A percentile compares a stretch with the other conserved stretches of the same genome.
Conservation (phyloP, 208 protist species). For the Wallacemonas sp. region DNA sequence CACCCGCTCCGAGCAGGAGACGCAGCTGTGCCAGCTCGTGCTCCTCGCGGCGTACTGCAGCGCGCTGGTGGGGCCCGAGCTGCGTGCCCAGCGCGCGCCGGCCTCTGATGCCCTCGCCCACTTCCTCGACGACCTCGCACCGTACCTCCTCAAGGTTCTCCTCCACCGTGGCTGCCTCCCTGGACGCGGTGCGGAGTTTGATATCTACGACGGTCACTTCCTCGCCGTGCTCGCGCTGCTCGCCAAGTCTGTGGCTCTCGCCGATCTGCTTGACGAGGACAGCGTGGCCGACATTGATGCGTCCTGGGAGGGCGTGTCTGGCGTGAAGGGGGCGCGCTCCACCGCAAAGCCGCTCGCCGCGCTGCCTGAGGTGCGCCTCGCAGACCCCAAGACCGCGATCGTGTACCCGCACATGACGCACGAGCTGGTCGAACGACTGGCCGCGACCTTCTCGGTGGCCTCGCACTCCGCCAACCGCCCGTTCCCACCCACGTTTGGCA, state of each 20-base stretch:
- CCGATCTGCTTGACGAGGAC: constrained; percentile 69
- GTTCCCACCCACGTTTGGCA: constrained; percentile 59
- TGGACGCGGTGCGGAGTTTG: constrained; percentile 66
- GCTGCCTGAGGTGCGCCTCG: constrained; percentile 47
- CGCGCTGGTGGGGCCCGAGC: constrained; percentile 33
- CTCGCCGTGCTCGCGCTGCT: constrained; percentile 53
- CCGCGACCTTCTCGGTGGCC: constrained; percentile 49
- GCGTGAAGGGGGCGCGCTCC: constrained; percentile 27
- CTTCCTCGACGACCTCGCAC: constrained; percentile 65
- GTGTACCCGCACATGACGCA: constrained; percentile 65
- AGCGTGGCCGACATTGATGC: constrained; percentile 44
- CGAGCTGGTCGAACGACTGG: constrained; percentile 81
- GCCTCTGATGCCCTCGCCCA: constrained; percentile 29
- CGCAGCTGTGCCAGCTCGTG: constrained; percentile 63
- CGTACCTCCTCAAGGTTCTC: constrained; percentile 55
- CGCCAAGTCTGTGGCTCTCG: constrained; percentile 31
- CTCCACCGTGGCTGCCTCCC: constrained; percentile 37
- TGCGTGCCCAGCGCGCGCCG: constrained; percentile 58
- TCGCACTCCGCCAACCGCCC: constrained; percentile 40
- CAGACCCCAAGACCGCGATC: constrained; percentile 26
- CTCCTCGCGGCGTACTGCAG: constrained; percentile 65
- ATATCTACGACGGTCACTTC: constrained; percentile 80
- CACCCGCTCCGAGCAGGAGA: constrained; percentile 31
- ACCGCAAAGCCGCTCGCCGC: constrained; percentile 33
- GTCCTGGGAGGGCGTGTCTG: constrained; percentile 44